Conservation (phyloP, 371 early-diverging fungal genomes). For the Coemansia sp. region DNA sequence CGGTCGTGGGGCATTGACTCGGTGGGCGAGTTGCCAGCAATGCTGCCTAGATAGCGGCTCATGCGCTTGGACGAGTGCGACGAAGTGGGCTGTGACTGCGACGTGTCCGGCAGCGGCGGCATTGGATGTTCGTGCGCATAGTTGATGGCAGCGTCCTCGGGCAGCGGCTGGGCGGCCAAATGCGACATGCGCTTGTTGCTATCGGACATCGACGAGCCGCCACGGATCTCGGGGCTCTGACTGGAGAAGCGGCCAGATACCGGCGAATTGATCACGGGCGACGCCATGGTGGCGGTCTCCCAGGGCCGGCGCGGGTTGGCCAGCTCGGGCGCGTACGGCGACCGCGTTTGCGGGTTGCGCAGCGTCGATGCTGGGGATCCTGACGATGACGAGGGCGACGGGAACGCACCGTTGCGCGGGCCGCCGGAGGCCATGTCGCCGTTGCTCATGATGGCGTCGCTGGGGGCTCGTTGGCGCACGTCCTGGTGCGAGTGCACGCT, state of each 20-base stretch:
- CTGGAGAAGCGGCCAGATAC: slow-evolving; percentile 19
- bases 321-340: slow-evolving; percentile 30
- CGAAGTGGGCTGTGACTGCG: neutral
- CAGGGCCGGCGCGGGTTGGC: slow-evolving; percentile 31
- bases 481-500: slow-evolving; percentile 38
- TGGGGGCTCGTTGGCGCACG: slow-evolving; percentile 26
- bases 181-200: slow-evolving; percentile 35
- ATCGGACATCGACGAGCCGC: neutral
- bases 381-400: slow-evolving; percentile 24
- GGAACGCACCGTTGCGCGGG: slow-evolving; percentile 8
- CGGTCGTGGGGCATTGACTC: slow-evolving; percentile 24
- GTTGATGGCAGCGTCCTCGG: slow-evolving; percentile 25
- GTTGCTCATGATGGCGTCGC: slow-evolving; percentile 23
- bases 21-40: slow-evolving; percentile 5
- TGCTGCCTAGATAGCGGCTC: slow-evolving; percentile 29
- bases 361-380: slow-evolving; percentile 33
- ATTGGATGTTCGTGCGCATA: slow-evolving; percentile 4
- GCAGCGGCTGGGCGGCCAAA: slow-evolving; percentile 30
- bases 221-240: slow-evolving; percentile 33
- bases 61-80: slow-evolving; percentile 25
- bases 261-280: slow-evolving; percentile 44
- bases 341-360: slow-evolving; percentile 32
- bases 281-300: slow-evolving; percentile 31
- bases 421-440: neutral
- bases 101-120: neutral